Evolutionary conservation across 163 green algal genomes (phyloP).

Genomic region (Dunaliella salina): DNA sequence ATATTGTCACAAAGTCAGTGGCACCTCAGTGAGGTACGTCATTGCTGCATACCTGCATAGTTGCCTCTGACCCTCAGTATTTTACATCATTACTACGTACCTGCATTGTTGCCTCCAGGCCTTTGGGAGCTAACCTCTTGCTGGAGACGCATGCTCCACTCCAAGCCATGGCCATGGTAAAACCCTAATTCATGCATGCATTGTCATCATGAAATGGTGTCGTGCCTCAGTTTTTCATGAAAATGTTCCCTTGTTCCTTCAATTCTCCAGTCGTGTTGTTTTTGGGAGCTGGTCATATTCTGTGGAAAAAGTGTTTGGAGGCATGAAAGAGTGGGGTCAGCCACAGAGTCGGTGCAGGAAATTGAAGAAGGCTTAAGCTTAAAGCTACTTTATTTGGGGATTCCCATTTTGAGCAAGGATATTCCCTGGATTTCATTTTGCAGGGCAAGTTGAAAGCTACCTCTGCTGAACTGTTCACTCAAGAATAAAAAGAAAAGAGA

Average conservation of each 20-base stretch:
- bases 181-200: conserved; percentile 19
- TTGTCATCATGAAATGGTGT: not conserved
- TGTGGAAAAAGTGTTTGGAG: not conserved
- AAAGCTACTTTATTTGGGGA: no score
- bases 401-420: no score
- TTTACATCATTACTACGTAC: not conserved
- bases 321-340: not conserved
- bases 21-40: not conserved
- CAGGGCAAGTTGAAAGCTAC: no score
- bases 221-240: not conserved
- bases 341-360: no score
- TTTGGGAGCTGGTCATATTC: not conserved
- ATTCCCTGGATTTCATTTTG: no score
- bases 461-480: no score
- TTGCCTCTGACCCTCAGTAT: conserved; percentile 13
- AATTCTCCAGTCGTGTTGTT: not conserved
- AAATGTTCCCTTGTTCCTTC: not conserved
- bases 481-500: no score
- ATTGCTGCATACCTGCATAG: conserved; percentile 22
- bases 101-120: conserved; percentile 34
- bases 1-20: no score
- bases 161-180: conserved; percentile 44
- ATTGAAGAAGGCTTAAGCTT: no score
- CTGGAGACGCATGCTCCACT: conserved; percentile 25
- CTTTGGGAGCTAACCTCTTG: conserved; percentile 24